Base-by-base conservation (phyloP, 2,329 filamentous ascomycete genomes). In the Sporothrix globosa region DNA sequence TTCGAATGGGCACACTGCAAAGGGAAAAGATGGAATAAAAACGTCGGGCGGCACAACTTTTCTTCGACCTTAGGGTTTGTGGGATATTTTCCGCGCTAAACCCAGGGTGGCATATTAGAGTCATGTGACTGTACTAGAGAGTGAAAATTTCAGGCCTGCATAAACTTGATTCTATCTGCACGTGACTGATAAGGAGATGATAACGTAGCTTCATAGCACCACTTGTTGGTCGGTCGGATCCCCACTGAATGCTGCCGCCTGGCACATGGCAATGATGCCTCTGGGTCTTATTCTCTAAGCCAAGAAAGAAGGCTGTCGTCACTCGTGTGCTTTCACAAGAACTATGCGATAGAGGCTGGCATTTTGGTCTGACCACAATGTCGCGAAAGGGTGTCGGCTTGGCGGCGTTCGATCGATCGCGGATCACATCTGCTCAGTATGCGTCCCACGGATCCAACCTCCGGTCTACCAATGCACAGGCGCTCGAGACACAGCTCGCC, bases 401-500 rank as follows among this genome's bases (percentile, higher is more conserved):
- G 71, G 93, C 91, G 44, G 94, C 94, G 78, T 96, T 97, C 78
- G 91, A 93, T 80, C 91, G 93, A 75, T 91, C 90, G 73, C 91
- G 90, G 69, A 88, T 97, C 73, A 92, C 93, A 11, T 92, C 91
- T 39, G 92, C 94, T 68, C 94, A 96, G 77, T 98, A 95, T 83
- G 93, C 94, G 72, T 91, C 89, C 34, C 95, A 97, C 84, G 96
- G 96, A 78, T 92, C 90, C 73, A 90, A 87, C 67, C 89, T 99
- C n/a, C 92, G 94, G 73, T 91, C 87, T 71, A 89, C 89, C 75
- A 95, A 98, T 81, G 89, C 93, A 63, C 88, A 90, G 74, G 95
- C 94, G 21, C 89, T 99, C 75, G 90, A 93, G 77, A 97, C 93
- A 50, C 96, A 99, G 79, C 91, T 99, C 73, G 91, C 93, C 74